These are phyloP conservation scores for Jamesozyma gamospora DNA, from an alignment of 805 yeast genomes.

Conservation along the genomic window DNA sequence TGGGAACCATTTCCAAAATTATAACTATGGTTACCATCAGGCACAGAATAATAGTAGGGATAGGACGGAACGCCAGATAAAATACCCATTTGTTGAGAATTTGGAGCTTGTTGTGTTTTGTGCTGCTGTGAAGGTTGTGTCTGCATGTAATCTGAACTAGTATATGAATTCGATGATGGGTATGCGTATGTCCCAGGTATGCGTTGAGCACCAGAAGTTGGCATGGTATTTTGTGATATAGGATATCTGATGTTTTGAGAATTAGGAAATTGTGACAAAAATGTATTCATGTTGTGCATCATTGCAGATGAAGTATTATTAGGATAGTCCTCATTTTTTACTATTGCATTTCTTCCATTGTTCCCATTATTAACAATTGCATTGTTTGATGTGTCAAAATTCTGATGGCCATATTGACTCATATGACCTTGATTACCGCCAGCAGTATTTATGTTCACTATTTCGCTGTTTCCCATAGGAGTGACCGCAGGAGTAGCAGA, in stretches of 20 bases:
- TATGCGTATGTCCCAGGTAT: background rate
- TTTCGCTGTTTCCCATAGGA: constrained; percentile 5
- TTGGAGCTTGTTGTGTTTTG: constrained; percentile 3
- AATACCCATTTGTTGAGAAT: constrained; percentile 1
- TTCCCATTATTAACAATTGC: constrained; percentile 1
- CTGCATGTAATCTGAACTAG: constrained; percentile 4
- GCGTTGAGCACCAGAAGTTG: background rate
- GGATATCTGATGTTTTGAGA: constrained; percentile 5
- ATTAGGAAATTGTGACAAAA: constrained; percentile 5
- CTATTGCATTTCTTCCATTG: constrained; percentile 2
- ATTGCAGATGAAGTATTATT: constrained; percentile 1
- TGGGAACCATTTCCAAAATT: background rate
- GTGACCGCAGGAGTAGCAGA: constrained; percentile 4
- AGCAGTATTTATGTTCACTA: constrained; percentile 12
- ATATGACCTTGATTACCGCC: constrained; percentile 12
- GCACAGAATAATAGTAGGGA: constrained; percentile 3
- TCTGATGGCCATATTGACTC: constrained; percentile 4
- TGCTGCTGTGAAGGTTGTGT: constrained; percentile 10
- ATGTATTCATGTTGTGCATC: constrained; percentile 3
- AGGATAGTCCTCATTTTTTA: constrained; percentile 7
- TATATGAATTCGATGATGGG: constrained; percentile 1
- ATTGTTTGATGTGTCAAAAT: constrained; percentile 2
- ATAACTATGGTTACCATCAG: constrained; percentile 1
- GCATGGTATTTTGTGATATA: background rate
- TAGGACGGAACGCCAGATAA: constrained; percentile 1